phyloP scores from a whole-genome alignment of 306 rosid species.

The Lathyrus oleraceus region DNA sequence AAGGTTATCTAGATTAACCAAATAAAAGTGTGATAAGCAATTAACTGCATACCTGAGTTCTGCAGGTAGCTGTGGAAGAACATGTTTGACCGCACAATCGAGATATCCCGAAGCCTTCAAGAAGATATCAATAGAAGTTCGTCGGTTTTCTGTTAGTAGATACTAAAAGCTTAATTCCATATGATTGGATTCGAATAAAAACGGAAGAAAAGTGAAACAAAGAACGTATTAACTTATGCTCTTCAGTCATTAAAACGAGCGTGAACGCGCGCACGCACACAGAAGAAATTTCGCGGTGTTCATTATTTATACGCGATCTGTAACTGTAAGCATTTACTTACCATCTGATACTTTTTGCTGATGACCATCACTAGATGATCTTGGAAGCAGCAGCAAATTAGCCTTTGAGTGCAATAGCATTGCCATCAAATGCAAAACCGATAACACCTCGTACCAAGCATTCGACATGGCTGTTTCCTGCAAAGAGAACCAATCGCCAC shows the following conservation, averaged over 20 bases:
- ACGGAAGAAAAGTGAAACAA: background rate
- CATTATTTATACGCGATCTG: background rate
- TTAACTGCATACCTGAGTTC: constrained; percentile 58
- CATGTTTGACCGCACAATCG: constrained; percentile 93
- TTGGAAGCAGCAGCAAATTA: constrained; percentile 93
- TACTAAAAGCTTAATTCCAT: constrained; percentile 28
- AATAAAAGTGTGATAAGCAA: constrained; percentile 1
- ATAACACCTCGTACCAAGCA: constrained; percentile 96
- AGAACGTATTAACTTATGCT: background rate
- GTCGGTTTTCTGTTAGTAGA: constrained; percentile 71
- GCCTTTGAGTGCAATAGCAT: constrained; percentile 81
- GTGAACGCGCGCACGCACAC: background rate
- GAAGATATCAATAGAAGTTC: constrained; percentile 82
- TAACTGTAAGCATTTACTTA: constrained; percentile 15
- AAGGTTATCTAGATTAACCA: constrained; percentile 13
- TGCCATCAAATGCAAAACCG: constrained; percentile 94
- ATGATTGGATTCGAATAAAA: constrained; percentile 15
- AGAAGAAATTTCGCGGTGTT: background rate
- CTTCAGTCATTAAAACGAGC: background rate
- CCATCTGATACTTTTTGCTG: constrained; percentile 94
- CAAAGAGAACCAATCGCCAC: constrained; percentile 30
- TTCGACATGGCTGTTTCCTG: constrained; percentile 91
- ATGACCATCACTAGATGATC: constrained; percentile 80
- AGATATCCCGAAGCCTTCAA: constrained; percentile 91
- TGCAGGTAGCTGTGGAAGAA: constrained; percentile 81